Percentiles rank a stretch among this genome's conserved stretches.
phyloP scores from a whole-genome alignment of 306 rosid species.

The Begonia peltatifolia region DNA sequence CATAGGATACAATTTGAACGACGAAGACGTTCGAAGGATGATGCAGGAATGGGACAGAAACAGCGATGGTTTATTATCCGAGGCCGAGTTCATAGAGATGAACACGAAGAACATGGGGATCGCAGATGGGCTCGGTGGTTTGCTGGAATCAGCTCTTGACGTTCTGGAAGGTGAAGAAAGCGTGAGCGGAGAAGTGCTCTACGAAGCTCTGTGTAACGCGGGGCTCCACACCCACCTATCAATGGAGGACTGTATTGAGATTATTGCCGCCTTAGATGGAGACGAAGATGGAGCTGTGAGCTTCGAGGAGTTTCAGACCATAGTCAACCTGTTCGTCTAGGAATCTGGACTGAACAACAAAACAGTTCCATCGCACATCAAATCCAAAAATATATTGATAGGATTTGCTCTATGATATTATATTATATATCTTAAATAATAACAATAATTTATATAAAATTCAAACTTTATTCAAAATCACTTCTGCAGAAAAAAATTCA shows the following conservation, averaged over 20 bases:
- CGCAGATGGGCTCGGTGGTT: slow-evolving; percentile 18
- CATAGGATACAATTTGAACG: slow-evolving; percentile 42
- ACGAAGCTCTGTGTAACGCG: slow-evolving; percentile 24
- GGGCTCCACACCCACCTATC: slow-evolving; percentile 17
- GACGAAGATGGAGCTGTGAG: slow-evolving; percentile 68
- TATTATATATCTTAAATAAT: too few species aligned
- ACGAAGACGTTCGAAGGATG: slow-evolving; percentile 46
- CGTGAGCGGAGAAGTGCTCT: slow-evolving; percentile 41
- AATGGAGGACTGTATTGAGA: slow-evolving; percentile 30
- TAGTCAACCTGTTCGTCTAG: slow-evolving; percentile 32
- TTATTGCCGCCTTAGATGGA: slow-evolving; percentile 44
- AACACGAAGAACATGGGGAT: slow-evolving; percentile 40
- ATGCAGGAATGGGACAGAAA: slow-evolving; percentile 48
- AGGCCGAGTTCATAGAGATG: slow-evolving; percentile 32
- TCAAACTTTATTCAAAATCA: too few species aligned
- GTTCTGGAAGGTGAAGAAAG: slow-evolving; percentile 31
- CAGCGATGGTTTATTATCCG: slow-evolving; percentile 46
- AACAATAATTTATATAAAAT: too few species aligned
- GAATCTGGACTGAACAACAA: background rate
- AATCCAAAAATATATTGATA: too few species aligned
- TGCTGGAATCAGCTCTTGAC: slow-evolving; percentile 28
- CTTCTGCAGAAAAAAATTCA: too few species aligned
- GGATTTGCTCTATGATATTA: too few species aligned
- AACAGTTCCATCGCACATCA: too few species aligned
- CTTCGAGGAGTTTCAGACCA: slow-evolving; percentile 42